Evolutionary conservation across 176 grass and related monocot genomes (phyloP).

Genomic region (Musa beccarii): DNA sequence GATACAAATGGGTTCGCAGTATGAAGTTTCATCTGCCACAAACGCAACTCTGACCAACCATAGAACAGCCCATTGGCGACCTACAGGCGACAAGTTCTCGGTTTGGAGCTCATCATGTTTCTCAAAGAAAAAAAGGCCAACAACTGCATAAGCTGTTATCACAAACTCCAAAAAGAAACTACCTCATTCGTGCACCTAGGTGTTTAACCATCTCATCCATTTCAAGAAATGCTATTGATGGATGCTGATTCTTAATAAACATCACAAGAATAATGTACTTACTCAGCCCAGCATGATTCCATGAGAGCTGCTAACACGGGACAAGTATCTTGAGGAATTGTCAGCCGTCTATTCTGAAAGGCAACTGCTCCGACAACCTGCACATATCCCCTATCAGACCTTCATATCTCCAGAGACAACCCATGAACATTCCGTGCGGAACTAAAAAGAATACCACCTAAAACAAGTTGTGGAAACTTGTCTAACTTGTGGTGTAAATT

Average conservation of each 20-base stretch:
- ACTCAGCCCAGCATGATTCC: constrained; percentile 90
- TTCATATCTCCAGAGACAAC: neutral
- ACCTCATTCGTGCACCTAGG: too few species aligned
- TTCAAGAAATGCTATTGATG: neutral
- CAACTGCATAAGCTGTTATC: too few species aligned
- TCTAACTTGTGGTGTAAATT: too few species aligned
- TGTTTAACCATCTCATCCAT: neutral
- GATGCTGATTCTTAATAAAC: neutral
- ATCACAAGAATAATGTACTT: constrained; percentile 26
- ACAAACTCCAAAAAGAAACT: too few species aligned
- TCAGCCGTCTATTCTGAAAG: constrained; percentile 76
- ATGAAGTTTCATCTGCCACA: neutral
- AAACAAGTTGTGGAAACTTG: too few species aligned
- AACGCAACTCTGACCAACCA: neutral
- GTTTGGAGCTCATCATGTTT: too few species aligned
- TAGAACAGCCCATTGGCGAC: neutral
- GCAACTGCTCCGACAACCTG: constrained; percentile 93
- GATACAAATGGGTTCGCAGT: neutral
- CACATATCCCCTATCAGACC: neutral
- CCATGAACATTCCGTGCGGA: neutral
- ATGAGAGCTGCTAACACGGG: constrained; percentile 58
- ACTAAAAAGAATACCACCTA: neutral
- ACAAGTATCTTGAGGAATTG: constrained; percentile 51
- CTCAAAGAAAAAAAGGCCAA: too few species aligned
- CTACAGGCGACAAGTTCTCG: too few species aligned